Evolutionary conservation across 352 stramenopile genomes (phyloP).

Genomic region (Phytopythium oedochilum): DNA sequence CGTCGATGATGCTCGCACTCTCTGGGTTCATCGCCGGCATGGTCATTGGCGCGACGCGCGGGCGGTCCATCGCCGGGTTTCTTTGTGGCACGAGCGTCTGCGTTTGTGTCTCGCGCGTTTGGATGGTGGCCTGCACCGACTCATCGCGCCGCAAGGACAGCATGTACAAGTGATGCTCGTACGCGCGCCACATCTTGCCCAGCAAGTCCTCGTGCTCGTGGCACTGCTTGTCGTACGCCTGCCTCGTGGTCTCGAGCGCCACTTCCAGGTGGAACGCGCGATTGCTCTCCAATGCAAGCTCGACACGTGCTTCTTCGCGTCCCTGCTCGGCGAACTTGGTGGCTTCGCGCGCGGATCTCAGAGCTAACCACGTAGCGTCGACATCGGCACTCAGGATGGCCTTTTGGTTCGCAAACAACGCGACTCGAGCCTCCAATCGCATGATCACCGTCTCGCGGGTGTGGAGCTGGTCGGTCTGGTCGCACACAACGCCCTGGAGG

Average conservation of each 20-base stretch:
- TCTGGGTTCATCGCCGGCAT: constrained; percentile 31
- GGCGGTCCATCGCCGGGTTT: constrained; percentile 60
- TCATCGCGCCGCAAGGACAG: constrained; percentile 48
- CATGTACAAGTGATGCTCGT: constrained; percentile 63
- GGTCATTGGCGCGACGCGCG: constrained; percentile 35
- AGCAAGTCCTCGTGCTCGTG: constrained; percentile 51
- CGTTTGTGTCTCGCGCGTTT: constrained; percentile 19
- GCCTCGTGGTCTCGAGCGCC: constrained; percentile 28
- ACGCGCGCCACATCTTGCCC: constrained; percentile 44
- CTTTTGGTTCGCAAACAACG: constrained; percentile 37
- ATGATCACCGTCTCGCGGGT: constrained; percentile 20
- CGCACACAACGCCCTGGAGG: constrained; percentile 49
- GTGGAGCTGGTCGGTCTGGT: constrained; percentile 49
- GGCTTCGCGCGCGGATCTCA: constrained; percentile 13
- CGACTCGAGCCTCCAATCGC: background rate
- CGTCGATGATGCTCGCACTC: constrained; percentile 42
- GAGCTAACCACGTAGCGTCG: constrained; percentile 23
- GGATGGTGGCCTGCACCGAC: constrained; percentile 53
- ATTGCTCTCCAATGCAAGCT: constrained; percentile 40
- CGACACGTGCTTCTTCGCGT: constrained; percentile 33
- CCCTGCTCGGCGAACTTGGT: constrained; percentile 16
- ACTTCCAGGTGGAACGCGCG: constrained; percentile 38
- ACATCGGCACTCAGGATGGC: constrained; percentile 45
- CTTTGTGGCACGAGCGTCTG: constrained; percentile 67
- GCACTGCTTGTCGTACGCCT: constrained; percentile 46